Evolutionary conservation across 371 early-diverging fungal species (phyloP).

Genomic region (Mucor saturninus): DNA sequence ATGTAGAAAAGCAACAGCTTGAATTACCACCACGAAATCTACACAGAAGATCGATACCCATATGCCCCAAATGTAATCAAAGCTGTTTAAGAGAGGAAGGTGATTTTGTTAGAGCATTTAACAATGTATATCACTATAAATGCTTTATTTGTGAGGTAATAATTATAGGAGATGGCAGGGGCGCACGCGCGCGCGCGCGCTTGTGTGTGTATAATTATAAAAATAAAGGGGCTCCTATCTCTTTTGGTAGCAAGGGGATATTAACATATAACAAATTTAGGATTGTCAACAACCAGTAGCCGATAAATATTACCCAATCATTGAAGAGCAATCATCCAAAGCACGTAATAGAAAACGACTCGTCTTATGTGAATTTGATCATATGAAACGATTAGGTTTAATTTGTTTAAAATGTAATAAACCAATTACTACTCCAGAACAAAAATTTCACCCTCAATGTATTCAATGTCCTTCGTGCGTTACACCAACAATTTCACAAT

Average conservation of each 20-base stretch:
- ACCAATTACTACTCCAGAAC: slow-evolving; percentile 15
- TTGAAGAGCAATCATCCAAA: neutral
- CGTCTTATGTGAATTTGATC: slow-evolving; percentile 36
- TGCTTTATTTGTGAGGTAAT: slow-evolving; percentile 88
- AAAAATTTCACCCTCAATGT: slow-evolving; percentile 26
- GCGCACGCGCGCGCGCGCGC: neutral
- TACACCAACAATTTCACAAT: slow-evolving; percentile 59
- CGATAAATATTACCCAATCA: slow-evolving; percentile 28
- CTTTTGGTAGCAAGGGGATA: no score
- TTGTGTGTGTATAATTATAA: neutral
- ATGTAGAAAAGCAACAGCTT: neutral
- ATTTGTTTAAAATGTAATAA: slow-evolving; percentile 29
- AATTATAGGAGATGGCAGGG: neutral
- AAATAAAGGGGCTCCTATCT: neutral
- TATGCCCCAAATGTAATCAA: slow-evolving; percentile 24
- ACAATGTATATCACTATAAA: slow-evolving; percentile 79
- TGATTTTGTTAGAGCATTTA: slow-evolving; percentile 81
- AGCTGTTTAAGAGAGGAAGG: slow-evolving; percentile 36
- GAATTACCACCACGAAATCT: slow-evolving; percentile 8
- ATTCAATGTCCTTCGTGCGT: slow-evolving; percentile 25
- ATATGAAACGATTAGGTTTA: slow-evolving; percentile 25
- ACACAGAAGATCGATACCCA: slow-evolving; percentile 15
- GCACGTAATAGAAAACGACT: slow-evolving; percentile 16
- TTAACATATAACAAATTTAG: slow-evolving; percentile 13
- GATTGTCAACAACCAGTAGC: slow-evolving; percentile 33